Base-by-base conservation (phyloP, 495 filamentous ascomycete species). In the Neurospora terricola region DNA sequence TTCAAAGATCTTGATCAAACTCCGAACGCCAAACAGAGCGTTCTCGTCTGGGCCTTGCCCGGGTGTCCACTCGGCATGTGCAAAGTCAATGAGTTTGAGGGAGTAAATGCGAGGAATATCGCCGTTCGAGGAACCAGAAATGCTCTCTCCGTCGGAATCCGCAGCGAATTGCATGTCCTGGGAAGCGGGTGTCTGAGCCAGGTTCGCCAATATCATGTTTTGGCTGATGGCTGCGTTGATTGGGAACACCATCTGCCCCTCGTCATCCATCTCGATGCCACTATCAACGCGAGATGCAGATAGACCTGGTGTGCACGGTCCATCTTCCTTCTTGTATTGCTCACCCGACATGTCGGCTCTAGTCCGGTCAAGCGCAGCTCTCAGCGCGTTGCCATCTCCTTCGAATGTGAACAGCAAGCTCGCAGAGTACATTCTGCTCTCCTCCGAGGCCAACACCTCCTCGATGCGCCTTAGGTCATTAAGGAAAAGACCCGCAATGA, bases 31-130 rank as follows among this genome's bases (percentile, higher is more conserved):
- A 30, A 83, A 82, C 37, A 98, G 83, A 12, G 87, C 79, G 79
- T 98, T 98, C 83, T 96, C 91, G 81, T 99, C 96, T 1, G 92
- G 92, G 0, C 94, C 96, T 75, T 91, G 81, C 8, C 94, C 94
- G 3, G 94, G 93, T 4, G 88, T 90, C 92, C 93, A 99, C 37
- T 84, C 82, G 23, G 96, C 95, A 83, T 99, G 96, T 27, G 96
- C 96, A 84, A 99, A 99, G 81, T 99, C 96, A 74, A 99, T 98
- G 76, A 99, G 82, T 78, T 96, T 96, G 72, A 97, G 85, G 40
- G 88, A 87, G 78, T 92, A 93, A 27, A 96, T 90, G 76, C 90
- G 90, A 0, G 93, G 93, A 23, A 87, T 79, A 16, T 66, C 54
- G 23, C 54, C 54, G 54, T 66, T 18, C 14, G 54, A 66, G 54